Evolutionary conservation across 371 early-diverging fungal species (phyloP), one percentile per base, ranked within the genome.

Genomic region (Apophysomyces ossiformis): DNA sequence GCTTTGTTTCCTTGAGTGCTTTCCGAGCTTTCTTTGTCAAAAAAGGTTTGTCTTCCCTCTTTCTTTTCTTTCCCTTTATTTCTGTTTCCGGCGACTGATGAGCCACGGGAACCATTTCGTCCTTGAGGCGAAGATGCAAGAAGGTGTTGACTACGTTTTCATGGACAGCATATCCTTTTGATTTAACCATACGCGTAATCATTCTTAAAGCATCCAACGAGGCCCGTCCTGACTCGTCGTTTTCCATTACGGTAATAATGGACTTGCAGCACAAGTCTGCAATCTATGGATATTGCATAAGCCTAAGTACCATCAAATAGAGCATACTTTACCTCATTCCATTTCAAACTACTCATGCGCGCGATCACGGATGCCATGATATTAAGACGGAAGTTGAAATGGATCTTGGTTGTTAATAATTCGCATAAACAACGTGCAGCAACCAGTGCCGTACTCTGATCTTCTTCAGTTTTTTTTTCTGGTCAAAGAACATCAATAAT

Each of bases 311-410:
- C 8, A 16, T 2, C 18, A 26, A 18, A 16, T 1, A 32, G 41
- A 41, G 21, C 68, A 68, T 43, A 15, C 15, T 57, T 63, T 68
- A 79, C 82, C 69, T 86, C 79, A 37, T 83, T 81, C 76, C 82
- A 87, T 18, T 77, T 65, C 26, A 79, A 58, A 39, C 74, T 73
- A 68, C 88, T 88, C 86, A 94, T 90, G 58, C 89, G 84, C 15
- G 85, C 74, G 4, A 95, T 89, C 38, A 96, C 74, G 5, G 91
- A 85, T 3, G 90, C 91, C 86, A 97, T 86, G 54, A 97, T 69
- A 65, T 97, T 94, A 37, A 89, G 68, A 62, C 96, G 89, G 72
- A 93, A 96, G 80, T 97, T 97, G 80, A 97, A 97, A 75, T 96
- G 95, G 5, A 95, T 87, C 39, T 90, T 89, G 13, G 87, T 81